phyloP scores from a whole-genome alignment of 345 rosid species.

The sweet orange (Citrus sinensis) region DVS_A1.0 CM039162.1:30145501-30146000 shows the following conservation, averaged over 20 bases:
- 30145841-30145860: not conserved
- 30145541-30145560: not conserved
- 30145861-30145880: not conserved
- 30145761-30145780: not conserved
- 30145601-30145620: not conserved
- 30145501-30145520: not conserved
- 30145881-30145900: not conserved
- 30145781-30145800: not conserved
- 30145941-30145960: not conserved
- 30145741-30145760: not conserved
- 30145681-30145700: not conserved
- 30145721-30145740: not conserved
- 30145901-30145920: not conserved
- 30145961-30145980: not conserved
- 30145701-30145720: not conserved
- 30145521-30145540: too few species aligned
- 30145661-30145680: not conserved
- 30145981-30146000: not conserved
- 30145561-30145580: not conserved
- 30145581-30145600: not conserved
- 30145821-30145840: constrained; percentile 1
- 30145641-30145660: not conserved
- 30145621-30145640: not conserved
- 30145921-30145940: not conserved
- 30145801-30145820: constrained; percentile 4